These are phyloP conservation scores for Kazachstania taianensis DNA, from an alignment of 805 yeast genomes.

Conservation along the genomic window DNA sequence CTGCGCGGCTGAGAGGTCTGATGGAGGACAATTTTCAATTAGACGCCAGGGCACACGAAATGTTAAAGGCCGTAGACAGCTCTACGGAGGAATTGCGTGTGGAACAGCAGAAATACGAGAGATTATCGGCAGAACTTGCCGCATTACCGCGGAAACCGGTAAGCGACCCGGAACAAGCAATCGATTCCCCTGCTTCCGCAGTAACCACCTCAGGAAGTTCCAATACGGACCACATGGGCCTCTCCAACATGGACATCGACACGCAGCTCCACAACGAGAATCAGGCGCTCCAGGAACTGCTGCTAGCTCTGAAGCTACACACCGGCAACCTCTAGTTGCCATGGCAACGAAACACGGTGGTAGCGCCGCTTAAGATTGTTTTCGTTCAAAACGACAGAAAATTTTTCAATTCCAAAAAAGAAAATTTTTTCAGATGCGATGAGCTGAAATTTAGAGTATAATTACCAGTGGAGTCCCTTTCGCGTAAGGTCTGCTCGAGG, in stretches of 20 bases:
- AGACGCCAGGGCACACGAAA: slow-evolving; percentile 10
- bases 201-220: background rate
- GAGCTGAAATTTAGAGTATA: too few species aligned
- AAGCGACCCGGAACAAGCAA: background rate
- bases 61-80: background rate
- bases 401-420: too few species aligned
- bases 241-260: background rate
- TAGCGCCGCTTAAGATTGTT: too few species aligned
- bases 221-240: too few species aligned
- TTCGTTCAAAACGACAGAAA: too few species aligned
- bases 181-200: background rate
- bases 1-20: slow-evolving; percentile 8
- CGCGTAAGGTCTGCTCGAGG: too few species aligned
- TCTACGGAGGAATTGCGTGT: background rate
- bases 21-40: slow-evolving; percentile 13
- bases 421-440: too few species aligned
- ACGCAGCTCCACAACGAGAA: slow-evolving; percentile 8
- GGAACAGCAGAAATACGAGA: background rate
- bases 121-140: background rate
- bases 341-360: too few species aligned
- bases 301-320: slow-evolving; percentile 16
- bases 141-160: background rate
- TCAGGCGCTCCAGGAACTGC: slow-evolving; percentile 11
- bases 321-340: too few species aligned
- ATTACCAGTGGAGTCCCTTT: too few species aligned